Evolutionary conservation across 2,329 filamentous ascomycete species (phyloP).

Genomic region (Allantophomopsis lycopodina): DNA sequence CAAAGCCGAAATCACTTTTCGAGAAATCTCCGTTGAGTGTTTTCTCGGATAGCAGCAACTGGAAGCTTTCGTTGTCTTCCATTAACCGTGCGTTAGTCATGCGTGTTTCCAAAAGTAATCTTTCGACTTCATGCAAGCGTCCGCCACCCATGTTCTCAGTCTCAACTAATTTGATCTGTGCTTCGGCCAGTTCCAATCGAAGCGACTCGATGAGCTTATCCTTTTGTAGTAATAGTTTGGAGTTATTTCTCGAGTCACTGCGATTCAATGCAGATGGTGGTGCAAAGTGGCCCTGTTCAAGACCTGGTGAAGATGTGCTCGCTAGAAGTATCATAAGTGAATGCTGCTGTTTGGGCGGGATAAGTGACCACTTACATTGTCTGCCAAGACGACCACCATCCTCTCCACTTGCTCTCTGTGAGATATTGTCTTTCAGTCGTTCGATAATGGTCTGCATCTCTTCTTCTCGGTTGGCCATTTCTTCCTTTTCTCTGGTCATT

Average conservation of each 20-base stretch:
- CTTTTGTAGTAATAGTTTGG: slow-evolving; percentile 83
- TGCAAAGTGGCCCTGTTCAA: slow-evolving; percentile 71
- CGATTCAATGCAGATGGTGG: slow-evolving; percentile 73
- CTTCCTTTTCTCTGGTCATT: slow-evolving; percentile 84
- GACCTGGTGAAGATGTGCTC: slow-evolving; percentile 46
- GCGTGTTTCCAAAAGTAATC: slow-evolving; percentile 76
- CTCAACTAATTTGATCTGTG: slow-evolving; percentile 89
- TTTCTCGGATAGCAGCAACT: slow-evolving; percentile 85
- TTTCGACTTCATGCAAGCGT: slow-evolving; percentile 79
- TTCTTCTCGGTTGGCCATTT: slow-evolving; percentile 70
- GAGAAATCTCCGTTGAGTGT: slow-evolving; percentile 89
- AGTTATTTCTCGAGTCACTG: slow-evolving; percentile 81
- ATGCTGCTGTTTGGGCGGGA: not conserved
- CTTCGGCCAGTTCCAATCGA: slow-evolving; percentile 82
- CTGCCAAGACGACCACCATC: slow-evolving; percentile 43
- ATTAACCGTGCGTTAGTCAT: slow-evolving; percentile 93
- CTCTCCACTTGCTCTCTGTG: slow-evolving; percentile 50
- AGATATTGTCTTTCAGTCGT: slow-evolving; percentile 77
- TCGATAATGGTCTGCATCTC: slow-evolving; percentile 86
- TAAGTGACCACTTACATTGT: slow-evolving; percentile 30
- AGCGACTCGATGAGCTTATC: slow-evolving; percentile 92
- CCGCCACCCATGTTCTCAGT: slow-evolving; percentile 87
- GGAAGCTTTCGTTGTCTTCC: slow-evolving; percentile 98
- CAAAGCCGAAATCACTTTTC: slow-evolving; percentile 67
- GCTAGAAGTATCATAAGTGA: slow-evolving; percentile 12